Conservation (phyloP, 208 protist genomes). For the Crithidia brevicula region DNA sequence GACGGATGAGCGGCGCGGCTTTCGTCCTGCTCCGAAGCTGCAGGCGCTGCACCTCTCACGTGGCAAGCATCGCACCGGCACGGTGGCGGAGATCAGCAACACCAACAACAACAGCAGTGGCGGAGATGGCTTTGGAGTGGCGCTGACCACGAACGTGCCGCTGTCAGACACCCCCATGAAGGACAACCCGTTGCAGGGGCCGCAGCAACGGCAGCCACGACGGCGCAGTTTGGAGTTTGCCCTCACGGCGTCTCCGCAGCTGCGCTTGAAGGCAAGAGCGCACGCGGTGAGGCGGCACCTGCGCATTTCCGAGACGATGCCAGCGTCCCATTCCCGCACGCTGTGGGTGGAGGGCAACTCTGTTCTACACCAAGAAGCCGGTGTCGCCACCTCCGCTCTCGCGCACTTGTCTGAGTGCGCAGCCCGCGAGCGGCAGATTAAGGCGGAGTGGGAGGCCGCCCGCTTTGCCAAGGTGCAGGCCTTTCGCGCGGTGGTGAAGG, state of each 20-base stretch:
- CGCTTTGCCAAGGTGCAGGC: slow-evolving; percentile 59
- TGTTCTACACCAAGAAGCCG: slow-evolving; percentile 43
- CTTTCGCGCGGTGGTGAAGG: slow-evolving; percentile 67
- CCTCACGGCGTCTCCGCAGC: slow-evolving; percentile 19
- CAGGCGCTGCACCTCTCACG: slow-evolving; percentile 14
- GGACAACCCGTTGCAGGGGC: not conserved
- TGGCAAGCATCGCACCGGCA: not conserved
- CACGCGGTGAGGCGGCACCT: slow-evolving; percentile 11
- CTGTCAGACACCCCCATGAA: slow-evolving; percentile 14
- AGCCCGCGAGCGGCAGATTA: slow-evolving; percentile 54
- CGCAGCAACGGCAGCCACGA: not conserved
- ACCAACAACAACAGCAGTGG: not conserved
- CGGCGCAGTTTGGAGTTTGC: slow-evolving; percentile 12
- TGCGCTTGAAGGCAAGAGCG: slow-evolving; percentile 3
- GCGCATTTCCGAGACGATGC: slow-evolving; percentile 20
- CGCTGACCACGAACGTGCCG: not conserved
- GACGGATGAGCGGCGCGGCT: slow-evolving; percentile 33
- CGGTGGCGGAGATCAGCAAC: not conserved
- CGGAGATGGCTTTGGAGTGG: not conserved
- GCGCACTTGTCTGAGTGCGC: slow-evolving; percentile 66
- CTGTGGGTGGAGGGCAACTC: slow-evolving; percentile 86
- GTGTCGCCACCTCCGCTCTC: slow-evolving; percentile 52
- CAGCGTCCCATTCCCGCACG: slow-evolving; percentile 5
- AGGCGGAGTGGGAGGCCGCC: slow-evolving; percentile 59
- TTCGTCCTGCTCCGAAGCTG: slow-evolving; percentile 25